Percentiles rank a stretch among this genome's conserved stretches.
phyloP scores from a whole-genome alignment of 306 rosid species.

The Lotus japonicus region DNA sequence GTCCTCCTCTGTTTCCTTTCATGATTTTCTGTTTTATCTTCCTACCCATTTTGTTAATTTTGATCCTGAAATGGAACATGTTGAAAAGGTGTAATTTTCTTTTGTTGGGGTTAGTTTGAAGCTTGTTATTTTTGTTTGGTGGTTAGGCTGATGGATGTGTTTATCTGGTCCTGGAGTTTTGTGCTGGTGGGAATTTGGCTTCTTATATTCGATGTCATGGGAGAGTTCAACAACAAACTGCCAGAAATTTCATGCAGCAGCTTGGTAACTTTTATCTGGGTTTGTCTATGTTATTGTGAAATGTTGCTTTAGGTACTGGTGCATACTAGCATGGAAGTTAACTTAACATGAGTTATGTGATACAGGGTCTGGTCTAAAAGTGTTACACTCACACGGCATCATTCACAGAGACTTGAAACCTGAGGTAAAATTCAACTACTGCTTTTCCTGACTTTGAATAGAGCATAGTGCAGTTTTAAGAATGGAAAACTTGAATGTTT shows the following conservation, averaged over 20 bases:
- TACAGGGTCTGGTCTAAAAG: conserved; percentile 47
- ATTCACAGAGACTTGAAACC: conserved; percentile 67
- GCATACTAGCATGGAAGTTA: neutral
- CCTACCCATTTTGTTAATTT: neutral
- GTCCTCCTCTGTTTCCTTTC: conserved; percentile 7
- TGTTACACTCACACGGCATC: conserved; percentile 36
- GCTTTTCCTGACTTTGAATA: no score
- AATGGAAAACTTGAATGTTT: no score
- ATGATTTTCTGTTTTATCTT: neutral
- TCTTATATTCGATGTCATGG: conserved; percentile 45
- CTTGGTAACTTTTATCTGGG: conserved; percentile 38
- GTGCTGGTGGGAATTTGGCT: conserved; percentile 58
- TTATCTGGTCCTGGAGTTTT: conserved; percentile 51
- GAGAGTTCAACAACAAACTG: conserved; percentile 42
- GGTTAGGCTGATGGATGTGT: conserved; percentile 38
- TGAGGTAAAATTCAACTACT: conserved; percentile 29
- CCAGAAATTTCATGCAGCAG: conserved; percentile 55
- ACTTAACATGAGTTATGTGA: neutral
- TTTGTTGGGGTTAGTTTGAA: neutral
- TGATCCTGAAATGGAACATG: neutral
- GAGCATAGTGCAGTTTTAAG: no score
- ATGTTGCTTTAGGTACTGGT: neutral
- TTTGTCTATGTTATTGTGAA: neutral
- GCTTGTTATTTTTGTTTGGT: neutral
- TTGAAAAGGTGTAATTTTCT: neutral